Evolutionary conservation across 805 yeast genomes (phyloP), one percentile per base, ranked within the genome.

Genomic region (fission yeast (Schizosaccharomyces pombe)): DNA sequence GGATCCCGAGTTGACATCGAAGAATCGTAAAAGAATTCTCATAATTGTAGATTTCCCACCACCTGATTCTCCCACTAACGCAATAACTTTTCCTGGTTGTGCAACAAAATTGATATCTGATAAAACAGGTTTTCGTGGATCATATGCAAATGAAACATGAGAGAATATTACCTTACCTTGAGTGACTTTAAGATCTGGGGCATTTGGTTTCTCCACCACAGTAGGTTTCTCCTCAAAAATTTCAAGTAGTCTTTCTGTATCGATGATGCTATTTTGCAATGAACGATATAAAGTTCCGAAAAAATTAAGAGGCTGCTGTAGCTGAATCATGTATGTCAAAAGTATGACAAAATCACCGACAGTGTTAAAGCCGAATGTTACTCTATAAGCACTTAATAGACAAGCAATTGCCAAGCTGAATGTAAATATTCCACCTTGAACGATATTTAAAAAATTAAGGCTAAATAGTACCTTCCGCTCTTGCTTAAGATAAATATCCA

Each of bases 21-120:
- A 87, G 63, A 82, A 84, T 57, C 97, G 72, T 59, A 87, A 67
- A 52, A 87, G 68, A 52, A 87, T 68, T 53, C 87, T 83, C 8
- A 87, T 74, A 1, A 87, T 76, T 0, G 96, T 87, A 12, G 94
- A 83, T 64, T 87, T 87, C 24, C 97, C 97, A 57, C 94, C 83
- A 1, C 97, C 97, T 31, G 93, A 80, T 24, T 95, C 95, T 2
- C 97, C 97, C 8, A 89, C 96, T 57, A 89, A 77, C 63, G 95
- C 87, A 9, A 87, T 79, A 60, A 87, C 89, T 60, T 85, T 86
- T 12, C 96, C 96, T 34, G 82, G 77, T 8, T 70, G 63, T 51
- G 89, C 79, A 1, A 67, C 70, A 55, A 89, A 69, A 58, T 75
- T 70, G 56, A 87, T 65, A 29, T 74, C 68, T 1, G 68, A 60